Conservation (phyloP, 768 basidiomycete genomes). For the Pleurotus salmoneostramineus region DNA sequence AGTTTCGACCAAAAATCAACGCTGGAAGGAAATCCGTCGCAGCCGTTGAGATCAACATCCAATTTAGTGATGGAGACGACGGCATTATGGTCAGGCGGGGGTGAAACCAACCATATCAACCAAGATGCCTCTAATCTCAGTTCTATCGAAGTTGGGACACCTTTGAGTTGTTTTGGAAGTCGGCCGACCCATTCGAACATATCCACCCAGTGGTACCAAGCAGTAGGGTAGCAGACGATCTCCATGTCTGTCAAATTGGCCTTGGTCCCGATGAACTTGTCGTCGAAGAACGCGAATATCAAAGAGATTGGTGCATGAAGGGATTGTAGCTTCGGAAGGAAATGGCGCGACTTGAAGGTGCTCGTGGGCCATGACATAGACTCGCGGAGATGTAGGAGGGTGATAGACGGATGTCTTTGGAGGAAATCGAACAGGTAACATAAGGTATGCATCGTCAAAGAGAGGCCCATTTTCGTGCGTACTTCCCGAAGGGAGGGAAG, state of each 20-base stretch:
- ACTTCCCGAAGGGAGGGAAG: constrained; percentile 18
- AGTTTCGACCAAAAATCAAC: no score
- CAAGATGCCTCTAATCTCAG: no score
- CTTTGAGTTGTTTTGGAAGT: no score
- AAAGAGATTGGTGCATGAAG: constrained; percentile 8
- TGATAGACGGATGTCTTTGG: constrained; percentile 19
- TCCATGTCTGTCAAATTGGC: background rate
- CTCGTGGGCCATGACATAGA: background rate
- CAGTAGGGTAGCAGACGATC: background rate
- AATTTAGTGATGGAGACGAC: no score
- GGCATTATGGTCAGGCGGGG: no score
- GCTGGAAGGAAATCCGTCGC: no score
- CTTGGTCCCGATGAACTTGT: background rate
- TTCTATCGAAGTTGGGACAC: no score
- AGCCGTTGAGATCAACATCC: no score
- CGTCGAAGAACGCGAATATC: background rate
- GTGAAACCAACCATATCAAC: no score
- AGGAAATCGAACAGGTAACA: constrained; percentile 18
- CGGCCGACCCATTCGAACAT: background rate
- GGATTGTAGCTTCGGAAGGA: constrained; percentile 14
- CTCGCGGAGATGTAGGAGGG: constrained; percentile 11
- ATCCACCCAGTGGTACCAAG: background rate
- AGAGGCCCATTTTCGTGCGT: constrained; percentile 8
- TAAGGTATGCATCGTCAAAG: constrained; percentile 12
- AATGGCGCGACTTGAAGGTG: constrained; percentile 5